A percentile compares a stretch with the other conserved stretches of the same genome.
Evolutionary conservation across 352 stramenopile species (phyloP).

Genomic region (Pythium vanterpoolii): DNA sequence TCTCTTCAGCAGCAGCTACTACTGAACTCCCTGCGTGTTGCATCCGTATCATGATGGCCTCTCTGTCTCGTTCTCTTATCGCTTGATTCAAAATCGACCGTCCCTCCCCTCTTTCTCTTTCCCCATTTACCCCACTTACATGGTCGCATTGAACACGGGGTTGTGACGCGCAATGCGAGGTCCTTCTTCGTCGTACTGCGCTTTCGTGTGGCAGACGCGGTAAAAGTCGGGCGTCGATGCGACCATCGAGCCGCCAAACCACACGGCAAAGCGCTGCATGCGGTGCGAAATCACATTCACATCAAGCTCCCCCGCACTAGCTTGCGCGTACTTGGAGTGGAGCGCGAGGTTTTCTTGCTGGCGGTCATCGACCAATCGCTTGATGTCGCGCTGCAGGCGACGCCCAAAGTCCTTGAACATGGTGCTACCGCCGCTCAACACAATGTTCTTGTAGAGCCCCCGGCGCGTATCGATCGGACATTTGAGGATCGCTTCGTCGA

Average conservation of each 20-base stretch:
- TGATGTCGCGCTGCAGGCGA: conserved; percentile 93
- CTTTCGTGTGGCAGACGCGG: conserved; percentile 94
- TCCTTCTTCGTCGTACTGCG: conserved; percentile 96
- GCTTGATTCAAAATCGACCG: not conserved
- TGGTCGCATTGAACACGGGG: conserved; percentile 92
- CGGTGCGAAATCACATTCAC: conserved; percentile 95
- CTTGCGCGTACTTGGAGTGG: conserved; percentile 68
- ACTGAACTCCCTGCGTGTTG: too few species aligned
- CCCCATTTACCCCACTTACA: conserved; percentile 48
- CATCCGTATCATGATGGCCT: too few species aligned
- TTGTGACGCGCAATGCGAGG: conserved; percentile 94
- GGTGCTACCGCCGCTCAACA: conserved; percentile 93
- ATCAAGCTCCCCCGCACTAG: conserved; percentile 73
- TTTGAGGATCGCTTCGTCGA: conserved; percentile 94
- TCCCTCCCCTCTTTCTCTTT: not conserved
- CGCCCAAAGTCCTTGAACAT: conserved; percentile 97
- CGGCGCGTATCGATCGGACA: conserved; percentile 94
- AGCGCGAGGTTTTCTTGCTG: conserved; percentile 86
- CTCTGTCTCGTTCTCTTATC: not conserved
- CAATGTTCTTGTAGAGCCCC: conserved; percentile 96
- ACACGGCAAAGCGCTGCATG: conserved; percentile 94
- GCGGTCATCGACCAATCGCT: conserved; percentile 88
- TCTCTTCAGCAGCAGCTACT: too few species aligned
- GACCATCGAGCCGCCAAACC: conserved; percentile 94
- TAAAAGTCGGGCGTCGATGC: conserved; percentile 94